A percentile compares a stretch with the other conserved stretches of the same genome.
Evolutionary conservation across 1,139 yeast species (phyloP).

Genomic region (Diutina mesorugosa): DNA sequence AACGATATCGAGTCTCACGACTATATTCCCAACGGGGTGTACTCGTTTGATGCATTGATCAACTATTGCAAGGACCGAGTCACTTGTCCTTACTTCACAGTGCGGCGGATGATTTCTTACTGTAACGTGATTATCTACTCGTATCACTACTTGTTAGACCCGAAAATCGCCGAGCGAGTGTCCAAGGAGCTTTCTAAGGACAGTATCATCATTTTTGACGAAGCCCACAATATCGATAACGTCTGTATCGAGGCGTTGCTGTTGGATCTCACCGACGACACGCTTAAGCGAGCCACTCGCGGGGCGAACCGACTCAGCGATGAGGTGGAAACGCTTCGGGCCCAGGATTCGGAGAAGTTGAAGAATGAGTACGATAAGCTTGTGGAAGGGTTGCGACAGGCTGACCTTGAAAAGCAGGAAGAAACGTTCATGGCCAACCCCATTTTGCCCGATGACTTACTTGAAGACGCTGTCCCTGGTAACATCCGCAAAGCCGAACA

Average conservation of each 20-base stretch:
- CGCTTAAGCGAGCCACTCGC: slow-evolving; percentile 29
- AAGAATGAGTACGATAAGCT: slow-evolving; percentile 85
- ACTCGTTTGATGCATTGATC: slow-evolving; percentile 75
- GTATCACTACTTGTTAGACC: slow-evolving; percentile 89
- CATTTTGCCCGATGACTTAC: slow-evolving; percentile 67
- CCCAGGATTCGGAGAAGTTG: slow-evolving; percentile 67
- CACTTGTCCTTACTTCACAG: slow-evolving; percentile 94
- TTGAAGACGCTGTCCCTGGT: slow-evolving; percentile 94
- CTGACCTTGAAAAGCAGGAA: slow-evolving; percentile 63
- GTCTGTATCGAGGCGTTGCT: slow-evolving; percentile 95
- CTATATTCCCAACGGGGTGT: slow-evolving; percentile 84
- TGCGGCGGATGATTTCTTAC: slow-evolving; percentile 93
- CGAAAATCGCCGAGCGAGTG: slow-evolving; percentile 92
- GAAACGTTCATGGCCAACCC: slow-evolving; percentile 85
- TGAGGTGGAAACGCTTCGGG: slow-evolving; percentile 73
- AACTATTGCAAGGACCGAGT: slow-evolving; percentile 66
- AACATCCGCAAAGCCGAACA: slow-evolving; percentile 95
- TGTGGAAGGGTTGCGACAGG: slow-evolving; percentile 77
- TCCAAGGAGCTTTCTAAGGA: slow-evolving; percentile 87
- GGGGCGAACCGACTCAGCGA: slow-evolving; percentile 71
- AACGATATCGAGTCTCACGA: slow-evolving; percentile 80
- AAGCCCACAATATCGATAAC: slow-evolving; percentile 96
- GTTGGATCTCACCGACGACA: slow-evolving; percentile 49
- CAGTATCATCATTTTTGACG: slow-evolving; percentile 89
- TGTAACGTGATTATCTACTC: slow-evolving; percentile 93